These are phyloP conservation scores for Suillus weaverae DNA, from an alignment of 768 basidiomycete genomes.

Conservation along the genomic window DNA sequence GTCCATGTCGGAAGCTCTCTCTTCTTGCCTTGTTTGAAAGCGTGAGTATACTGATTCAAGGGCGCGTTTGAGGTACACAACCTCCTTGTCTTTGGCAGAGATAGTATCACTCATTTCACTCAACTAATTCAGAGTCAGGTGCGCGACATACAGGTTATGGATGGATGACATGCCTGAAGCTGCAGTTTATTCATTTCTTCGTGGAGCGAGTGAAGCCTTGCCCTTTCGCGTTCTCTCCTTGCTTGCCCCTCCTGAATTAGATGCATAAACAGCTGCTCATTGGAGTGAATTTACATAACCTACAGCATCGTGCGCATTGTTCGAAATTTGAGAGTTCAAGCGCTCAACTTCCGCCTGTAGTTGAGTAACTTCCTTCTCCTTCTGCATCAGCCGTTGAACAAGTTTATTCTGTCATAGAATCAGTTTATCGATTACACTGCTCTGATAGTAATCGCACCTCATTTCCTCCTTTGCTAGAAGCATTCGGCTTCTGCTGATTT, in stretches of 20 bases:
- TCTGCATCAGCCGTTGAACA: conserved; percentile 76
- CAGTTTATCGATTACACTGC: not conserved
- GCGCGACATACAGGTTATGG: not conserved
- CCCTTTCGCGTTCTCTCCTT: conserved; percentile 72
- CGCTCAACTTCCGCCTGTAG: conserved; percentile 72
- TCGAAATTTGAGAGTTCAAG: conserved; percentile 56
- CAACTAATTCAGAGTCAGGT: conserved; percentile 39
- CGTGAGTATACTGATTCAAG: conserved; percentile 84
- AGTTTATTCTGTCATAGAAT: conserved; percentile 61
- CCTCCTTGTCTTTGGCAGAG: conserved; percentile 67
- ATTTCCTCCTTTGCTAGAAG: conserved; percentile 47
- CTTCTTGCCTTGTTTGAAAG: conserved; percentile 57
- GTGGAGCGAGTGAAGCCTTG: conserved; percentile 68
- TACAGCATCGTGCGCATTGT: conserved; percentile 61
- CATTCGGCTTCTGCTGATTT: conserved; percentile 35
- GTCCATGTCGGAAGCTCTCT: conserved; percentile 54
- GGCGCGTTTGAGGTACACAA: conserved; percentile 77
- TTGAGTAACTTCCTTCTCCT: conserved; percentile 81
- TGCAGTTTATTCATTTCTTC: conserved; percentile 76
- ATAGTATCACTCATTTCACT: conserved; percentile 50
- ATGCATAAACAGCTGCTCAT: not conserved
- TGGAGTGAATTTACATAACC: conserved; percentile 20
- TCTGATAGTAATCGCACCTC: conserved; percentile 47
- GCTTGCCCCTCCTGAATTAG: conserved; percentile 64
- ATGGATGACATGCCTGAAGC: conserved; percentile 50